Conservation (phyloP, 208 protist genomes). For the Sergeia podlipaevii region DNA sequence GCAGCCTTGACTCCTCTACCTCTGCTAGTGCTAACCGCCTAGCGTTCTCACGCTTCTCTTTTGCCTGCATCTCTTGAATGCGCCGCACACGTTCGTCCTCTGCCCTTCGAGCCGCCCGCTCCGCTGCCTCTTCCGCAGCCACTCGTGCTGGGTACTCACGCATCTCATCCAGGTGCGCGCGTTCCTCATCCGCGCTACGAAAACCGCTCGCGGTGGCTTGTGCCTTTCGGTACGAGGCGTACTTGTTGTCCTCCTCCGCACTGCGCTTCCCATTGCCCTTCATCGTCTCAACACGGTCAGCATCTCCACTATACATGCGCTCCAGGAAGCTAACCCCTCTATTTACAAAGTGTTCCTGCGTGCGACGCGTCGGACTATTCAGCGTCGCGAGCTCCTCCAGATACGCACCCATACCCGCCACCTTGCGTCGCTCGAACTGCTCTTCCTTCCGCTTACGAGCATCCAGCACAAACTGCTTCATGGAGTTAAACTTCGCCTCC, state of each 20-base stretch:
- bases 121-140: slow-evolving; percentile 29
- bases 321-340: slow-evolving; percentile 52
- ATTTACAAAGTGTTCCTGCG: slow-evolving; percentile 64
- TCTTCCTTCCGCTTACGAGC: slow-evolving; percentile 33
- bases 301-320: slow-evolving; percentile 27
- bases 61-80: slow-evolving; percentile 64
- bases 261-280: slow-evolving; percentile 6
- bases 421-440: slow-evolving; percentile 48
- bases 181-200: slow-evolving; percentile 49
- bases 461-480: slow-evolving; percentile 30
- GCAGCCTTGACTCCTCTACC: slow-evolving; percentile 23
- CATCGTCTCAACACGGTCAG: slow-evolving; percentile 8
- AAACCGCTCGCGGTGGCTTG: slow-evolving; percentile 53
- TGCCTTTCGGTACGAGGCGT: slow-evolving; percentile 17
- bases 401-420: slow-evolving; percentile 26
- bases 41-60: slow-evolving; percentile 56
- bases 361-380: slow-evolving; percentile 42
- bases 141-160: slow-evolving; percentile 43
- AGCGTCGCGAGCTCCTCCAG: slow-evolving; percentile 7
- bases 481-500: slow-evolving; percentile 27
- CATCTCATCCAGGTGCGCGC: slow-evolving; percentile 61
- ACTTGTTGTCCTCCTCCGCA: slow-evolving; percentile 3
- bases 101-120: slow-evolving; percentile 22
- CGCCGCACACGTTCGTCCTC: slow-evolving; percentile 34
- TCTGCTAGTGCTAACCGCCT: slow-evolving; percentile 30